Conservation (phyloP, 1,284 basidiomycete genomes). For the Amylostereum areolatum region DNA sequence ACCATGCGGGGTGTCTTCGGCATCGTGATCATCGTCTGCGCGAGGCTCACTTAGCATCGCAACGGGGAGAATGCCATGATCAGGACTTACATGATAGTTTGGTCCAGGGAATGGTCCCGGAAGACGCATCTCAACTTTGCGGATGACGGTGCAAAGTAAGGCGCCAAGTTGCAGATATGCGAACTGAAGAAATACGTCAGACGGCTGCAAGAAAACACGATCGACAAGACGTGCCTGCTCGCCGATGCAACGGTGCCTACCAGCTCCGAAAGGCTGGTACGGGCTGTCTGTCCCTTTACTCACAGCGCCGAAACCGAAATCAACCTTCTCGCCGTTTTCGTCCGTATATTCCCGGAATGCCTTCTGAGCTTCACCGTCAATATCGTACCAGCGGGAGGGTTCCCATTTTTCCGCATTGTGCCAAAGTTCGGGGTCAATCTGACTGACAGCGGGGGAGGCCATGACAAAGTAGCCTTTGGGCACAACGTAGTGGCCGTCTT, state of each 20-base stretch:
- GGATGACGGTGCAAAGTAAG: slow-evolving; percentile 76
- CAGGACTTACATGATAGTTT: slow-evolving; percentile 80
- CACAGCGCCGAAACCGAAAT: slow-evolving; percentile 93
- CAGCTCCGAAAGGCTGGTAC: slow-evolving; percentile 97
- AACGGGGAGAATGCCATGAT: too few relatives aligned
- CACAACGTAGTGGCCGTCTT: slow-evolving; percentile 74
- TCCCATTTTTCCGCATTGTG: slow-evolving; percentile 69
- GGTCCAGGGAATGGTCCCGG: slow-evolving; percentile 68
- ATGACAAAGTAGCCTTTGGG: slow-evolving; percentile 91
- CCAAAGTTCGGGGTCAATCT: slow-evolving; percentile 88
- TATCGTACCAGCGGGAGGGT: slow-evolving; percentile 82
- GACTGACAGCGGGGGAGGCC: slow-evolving; percentile 84
- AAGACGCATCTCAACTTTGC: slow-evolving; percentile 72
- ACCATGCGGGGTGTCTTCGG: slow-evolving; percentile 48
- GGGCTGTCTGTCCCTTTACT: slow-evolving; percentile 89
- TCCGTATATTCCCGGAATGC: slow-evolving; percentile 74
- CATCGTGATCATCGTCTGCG: slow-evolving; percentile 69
- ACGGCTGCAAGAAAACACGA: background rate
- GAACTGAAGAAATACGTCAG: slow-evolving; percentile 47
- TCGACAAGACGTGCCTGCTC: slow-evolving; percentile 70
- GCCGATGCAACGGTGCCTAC: slow-evolving; percentile 91
- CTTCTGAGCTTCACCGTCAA: slow-evolving; percentile 68
- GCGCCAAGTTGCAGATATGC: slow-evolving; percentile 93
- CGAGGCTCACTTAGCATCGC: too few relatives aligned
- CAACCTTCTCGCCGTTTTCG: slow-evolving; percentile 80